A percentile compares a stretch with the other conserved stretches of the same genome.
phyloP scores from a whole-genome alignment of 768 basidiomycete genomes.

The Leccinum subgranulosum region DNA sequence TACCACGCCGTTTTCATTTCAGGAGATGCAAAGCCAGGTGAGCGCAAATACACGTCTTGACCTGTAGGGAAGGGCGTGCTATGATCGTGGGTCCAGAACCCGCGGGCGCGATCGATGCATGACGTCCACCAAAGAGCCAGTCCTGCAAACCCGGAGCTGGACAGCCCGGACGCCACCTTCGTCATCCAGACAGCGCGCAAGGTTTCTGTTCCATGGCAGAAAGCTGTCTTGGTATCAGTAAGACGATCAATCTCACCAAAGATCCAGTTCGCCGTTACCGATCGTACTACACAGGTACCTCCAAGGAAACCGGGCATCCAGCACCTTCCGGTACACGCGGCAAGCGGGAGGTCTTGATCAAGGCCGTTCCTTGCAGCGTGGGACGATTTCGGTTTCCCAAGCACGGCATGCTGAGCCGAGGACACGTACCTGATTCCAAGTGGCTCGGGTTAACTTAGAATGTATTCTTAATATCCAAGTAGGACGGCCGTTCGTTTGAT shows the following conservation, averaged over 20 bases:
- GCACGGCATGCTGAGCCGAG: slow-evolving; percentile 1
- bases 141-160: slow-evolving; percentile 1
- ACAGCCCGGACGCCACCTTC: slow-evolving; percentile 14
- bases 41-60: slow-evolving; percentile 8
- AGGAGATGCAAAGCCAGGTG: slow-evolving; percentile 20
- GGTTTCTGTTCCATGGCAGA: slow-evolving; percentile 16
- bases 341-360: slow-evolving; percentile 9
- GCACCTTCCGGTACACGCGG: slow-evolving; percentile 19
- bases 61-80: slow-evolving; percentile 24
- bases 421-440: not conserved
- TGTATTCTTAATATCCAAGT: not conserved
- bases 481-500: slow-evolving; percentile 1
- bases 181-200: slow-evolving; percentile 25
- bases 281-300: slow-evolving; percentile 22
- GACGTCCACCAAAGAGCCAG: slow-evolving; percentile 7
- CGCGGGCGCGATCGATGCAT: slow-evolving; percentile 11
- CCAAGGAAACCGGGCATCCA: slow-evolving; percentile 14
- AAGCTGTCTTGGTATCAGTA: slow-evolving; percentile 23
- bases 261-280: slow-evolving; percentile 1
- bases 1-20: slow-evolving; percentile 26
- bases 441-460: slow-evolving; percentile 3
- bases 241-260: not conserved
- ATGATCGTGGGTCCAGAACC: slow-evolving; percentile 20
- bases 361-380: slow-evolving; percentile 9
- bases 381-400: slow-evolving; percentile 8